Evolutionary conservation across 805 yeast species (phyloP), one percentile per base, ranked within the genome.

Genomic region (Saturnispora hagleri): DNA sequence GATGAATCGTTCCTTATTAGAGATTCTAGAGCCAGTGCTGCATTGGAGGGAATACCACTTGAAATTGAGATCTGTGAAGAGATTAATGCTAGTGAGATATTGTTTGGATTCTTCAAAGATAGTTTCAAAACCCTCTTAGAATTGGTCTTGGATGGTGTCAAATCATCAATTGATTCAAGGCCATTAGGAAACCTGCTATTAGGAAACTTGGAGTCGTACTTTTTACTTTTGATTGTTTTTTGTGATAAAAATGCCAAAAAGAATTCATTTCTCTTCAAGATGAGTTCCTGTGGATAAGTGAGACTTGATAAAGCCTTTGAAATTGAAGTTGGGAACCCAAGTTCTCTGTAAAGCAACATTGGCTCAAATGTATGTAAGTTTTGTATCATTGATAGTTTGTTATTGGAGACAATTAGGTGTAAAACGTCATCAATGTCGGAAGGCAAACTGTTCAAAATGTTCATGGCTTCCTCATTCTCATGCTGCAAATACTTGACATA

Each of bases 401-500:
- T 81, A 58, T 74, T 79, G 47, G 65, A 62, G 44, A 77, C 61
- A 10, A 80, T 62, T 36, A 77, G 64, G 44, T 67, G 67, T 36
- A 72, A 58, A 60, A 72, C 67, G 28, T 67, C 55, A 58, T 77
- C 81, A 42, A 68, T 65, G 35, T 60, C 55, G 36, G 62, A 48
- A 17, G 70, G 70, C 10, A 73, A 55, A 2, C 62, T 56, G 3
- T 69, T 58, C 48, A 80, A 66, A 3, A 79, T 63, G 2, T 58
- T 52, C 38, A 60, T 47, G 2, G 81, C 67, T 18, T 69, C 66
- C 1, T 60, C 66, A 2, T 49, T 45, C 15, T 73, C 59, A 7
- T 75, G 76, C 38, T 56, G 46, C 15, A 68, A 51, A 36, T 72
- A 74, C 49, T 77, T 66, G 18, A 78, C 75, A 58, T 75, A 82